phyloP scores from a whole-genome alignment of 345 rosid species.

The Aurinia saxatilis region DNA sequence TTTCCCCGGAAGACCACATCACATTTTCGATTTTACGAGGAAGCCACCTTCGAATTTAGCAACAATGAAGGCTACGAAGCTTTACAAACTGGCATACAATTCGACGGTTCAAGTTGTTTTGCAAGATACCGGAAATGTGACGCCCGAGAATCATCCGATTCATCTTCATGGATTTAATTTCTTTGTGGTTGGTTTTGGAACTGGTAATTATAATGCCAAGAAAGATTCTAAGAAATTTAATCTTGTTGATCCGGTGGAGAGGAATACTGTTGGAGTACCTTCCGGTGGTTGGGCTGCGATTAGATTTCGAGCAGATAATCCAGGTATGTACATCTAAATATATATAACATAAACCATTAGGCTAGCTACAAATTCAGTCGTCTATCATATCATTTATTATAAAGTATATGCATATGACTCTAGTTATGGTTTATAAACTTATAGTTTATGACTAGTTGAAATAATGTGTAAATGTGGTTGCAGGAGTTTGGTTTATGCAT shows the following conservation, averaged over 20 bases:
- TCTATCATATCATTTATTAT: no score
- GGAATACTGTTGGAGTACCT: constrained; percentile 83
- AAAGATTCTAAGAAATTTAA: constrained; percentile 59
- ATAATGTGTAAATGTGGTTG: constrained; percentile 1
- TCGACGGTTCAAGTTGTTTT: constrained; percentile 67
- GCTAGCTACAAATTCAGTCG: no score
- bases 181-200: constrained; percentile 70
- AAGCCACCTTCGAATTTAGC: constrained; percentile 44
- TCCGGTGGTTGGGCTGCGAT: constrained; percentile 90
- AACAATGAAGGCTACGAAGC: constrained; percentile 62
- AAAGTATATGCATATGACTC: no score
- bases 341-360: background rate
- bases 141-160: constrained; percentile 79
- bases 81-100: constrained; percentile 55
- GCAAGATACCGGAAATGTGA: constrained; percentile 72
- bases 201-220: constrained; percentile 55
- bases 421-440: no score
- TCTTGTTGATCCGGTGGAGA: constrained; percentile 87
- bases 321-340: constrained; percentile 36
- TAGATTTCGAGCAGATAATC: constrained; percentile 86
- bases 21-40: constrained; percentile 56
- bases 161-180: constrained; percentile 94
- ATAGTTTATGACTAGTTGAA: background rate
- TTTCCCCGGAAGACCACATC: constrained; percentile 58
- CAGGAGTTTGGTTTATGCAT: constrained; percentile 39